Evolutionary conservation across 495 filamentous ascomycete species (phyloP), one percentile per base, ranked within the genome.

Genomic region (Hypoxylon cercidicola): DNA sequence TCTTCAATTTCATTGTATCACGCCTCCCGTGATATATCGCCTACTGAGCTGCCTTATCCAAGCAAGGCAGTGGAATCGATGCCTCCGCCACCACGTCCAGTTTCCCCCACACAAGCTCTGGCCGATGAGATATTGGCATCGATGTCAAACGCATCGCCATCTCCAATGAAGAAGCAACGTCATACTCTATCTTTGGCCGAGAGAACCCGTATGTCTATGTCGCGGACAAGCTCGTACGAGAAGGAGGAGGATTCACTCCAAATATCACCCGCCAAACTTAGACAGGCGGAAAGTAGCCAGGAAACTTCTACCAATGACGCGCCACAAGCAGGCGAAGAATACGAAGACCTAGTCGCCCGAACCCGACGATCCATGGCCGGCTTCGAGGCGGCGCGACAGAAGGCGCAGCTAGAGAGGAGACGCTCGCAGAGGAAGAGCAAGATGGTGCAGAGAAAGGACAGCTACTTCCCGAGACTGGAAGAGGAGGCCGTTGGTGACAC

Each of bases 331-430:
- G 64, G 51, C 28, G 68, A 72, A 69, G 67, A 64, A 18, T 72
- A 75, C 50, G 73, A 80, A 65, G 79, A 80, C 60, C 83, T 97
- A 13, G 78, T 87, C 28, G 86, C 93, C 52, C 88, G 93, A 34
- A 96, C 93, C 1, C 83, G 91, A n/a, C 85, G 88, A 64, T 93
- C 89, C 66, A 94, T 97, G 88, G 90, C 88, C 13, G 80, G 81
- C 9, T 84, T 81, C 59, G 84, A 84, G 37, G 70, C 80, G 4
- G 79, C 78, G 62, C 61, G 77, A 48, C 77, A 83, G 66, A 80
- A 82, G 69, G 81, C 85, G 60, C 72, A 85, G 75, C 16, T 91
- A 72, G 66, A 86, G 73, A 85, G 74, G 84, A 84, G 64, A 78
- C 86, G 61, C 63, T 83, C 73, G 72, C 75, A 76, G 63, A 74